Conservation (phyloP, 257 asterid genomes). For the Solanum chiquidenum region DNA sequence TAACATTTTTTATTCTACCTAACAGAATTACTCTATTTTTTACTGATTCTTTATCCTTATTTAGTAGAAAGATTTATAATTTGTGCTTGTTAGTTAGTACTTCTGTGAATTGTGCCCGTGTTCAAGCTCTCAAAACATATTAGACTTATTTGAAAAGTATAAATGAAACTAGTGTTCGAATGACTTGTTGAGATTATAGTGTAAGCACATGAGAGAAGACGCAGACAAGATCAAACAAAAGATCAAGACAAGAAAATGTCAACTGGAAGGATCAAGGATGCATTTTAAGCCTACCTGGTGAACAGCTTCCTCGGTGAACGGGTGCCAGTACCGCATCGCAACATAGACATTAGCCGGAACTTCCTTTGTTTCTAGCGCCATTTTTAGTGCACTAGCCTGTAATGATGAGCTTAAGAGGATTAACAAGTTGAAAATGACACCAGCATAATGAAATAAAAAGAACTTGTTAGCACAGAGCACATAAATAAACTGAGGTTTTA, state of each 20-base stretch:
- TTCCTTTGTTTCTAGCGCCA: conserved; percentile 57
- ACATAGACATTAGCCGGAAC: conserved; percentile 71
- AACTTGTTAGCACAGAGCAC: background rate
- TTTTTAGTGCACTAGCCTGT: conserved; percentile 68
- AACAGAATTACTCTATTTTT: background rate
- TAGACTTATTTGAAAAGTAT: background rate
- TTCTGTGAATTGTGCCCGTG: background rate
- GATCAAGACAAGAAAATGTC: background rate
- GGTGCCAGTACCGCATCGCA: conserved; percentile 98
- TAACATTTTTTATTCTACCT: background rate
- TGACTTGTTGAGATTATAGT: background rate
- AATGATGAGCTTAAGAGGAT: conserved; percentile 4
- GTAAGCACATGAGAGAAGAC: background rate
- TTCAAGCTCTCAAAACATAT: background rate
- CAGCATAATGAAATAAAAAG: background rate
- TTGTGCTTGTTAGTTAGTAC: background rate
- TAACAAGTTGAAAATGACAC: background rate
- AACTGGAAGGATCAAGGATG: background rate
- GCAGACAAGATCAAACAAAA: background rate
- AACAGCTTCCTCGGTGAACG: conserved; percentile 96
- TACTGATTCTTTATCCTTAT: background rate
- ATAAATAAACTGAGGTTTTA: background rate
- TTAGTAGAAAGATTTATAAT: background rate
- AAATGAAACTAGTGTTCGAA: background rate
- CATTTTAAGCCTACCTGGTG: conserved; percentile 43